Evolutionary conservation across 768 basidiomycete genomes (phyloP), one percentile per base, ranked within the genome.

Genomic region (Cystobasidium tubakii): DNA sequence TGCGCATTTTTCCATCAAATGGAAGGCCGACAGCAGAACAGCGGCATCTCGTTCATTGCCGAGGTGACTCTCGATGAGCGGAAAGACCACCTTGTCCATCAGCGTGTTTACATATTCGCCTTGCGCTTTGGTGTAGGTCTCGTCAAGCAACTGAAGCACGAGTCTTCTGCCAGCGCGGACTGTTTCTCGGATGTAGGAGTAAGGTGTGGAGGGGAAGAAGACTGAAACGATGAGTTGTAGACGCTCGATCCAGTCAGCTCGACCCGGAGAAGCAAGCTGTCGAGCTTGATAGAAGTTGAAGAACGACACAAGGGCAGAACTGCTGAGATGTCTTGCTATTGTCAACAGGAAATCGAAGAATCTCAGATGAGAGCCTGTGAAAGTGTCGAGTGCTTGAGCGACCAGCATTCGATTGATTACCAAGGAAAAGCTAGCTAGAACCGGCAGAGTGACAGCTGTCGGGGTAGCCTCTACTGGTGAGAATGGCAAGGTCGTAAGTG

Each of bases 261-360:
- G 77, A 0, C 77, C 74, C 9, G 79, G 79, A 1, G 77, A 73
- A 42, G 76, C 74, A 25, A 80, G 74, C 0, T 73, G 66, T 33
- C 74, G 74, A 12, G 54, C 7, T n/a, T 79, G 64, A 65, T 74
- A 78, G 33, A 78, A 75, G 44, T 78, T 77, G 66, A 79, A 74
- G 21, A 79, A 72, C 9, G 73, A 55, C 19, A 54, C 67, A 21
- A 75, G 74, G 62, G 77, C 71, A 10, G 34, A 43, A 34, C 76
- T 77, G 23, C 77, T 78, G 0, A 83, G 78, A 66, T 82, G 78
- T 0, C 79, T 76, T 0, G 81, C 78, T 53, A 83, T 80, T 13
- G 78, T 74, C 63, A 83, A 73, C 29, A 84, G 77, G 21, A 83
- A 78, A 10, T 66, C 44, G 70, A 79, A 78, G 46, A 79, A 75